Evolutionary conservation across 2,329 filamentous ascomycete species (phyloP).

Genomic region (Aspergillus sp.): DNA sequence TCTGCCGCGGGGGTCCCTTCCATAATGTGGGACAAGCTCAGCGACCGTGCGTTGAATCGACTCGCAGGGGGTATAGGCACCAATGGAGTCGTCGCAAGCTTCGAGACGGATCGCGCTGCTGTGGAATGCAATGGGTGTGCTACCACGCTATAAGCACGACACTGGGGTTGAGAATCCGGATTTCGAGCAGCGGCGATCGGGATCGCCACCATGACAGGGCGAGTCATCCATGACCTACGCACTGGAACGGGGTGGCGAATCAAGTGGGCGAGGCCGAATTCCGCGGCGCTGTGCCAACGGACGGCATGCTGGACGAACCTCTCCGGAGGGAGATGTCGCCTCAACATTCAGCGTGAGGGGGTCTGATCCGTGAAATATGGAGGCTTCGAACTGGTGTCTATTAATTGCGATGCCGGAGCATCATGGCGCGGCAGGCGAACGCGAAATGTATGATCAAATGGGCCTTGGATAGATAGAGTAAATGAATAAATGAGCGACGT

Average conservation of each 20-base stretch:
- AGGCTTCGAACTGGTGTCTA: not conserved
- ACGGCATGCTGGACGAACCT: conserved; percentile 30
- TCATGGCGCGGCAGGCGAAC: not conserved
- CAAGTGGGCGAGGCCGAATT: conserved; percentile 20
- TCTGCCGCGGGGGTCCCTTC: not conserved
- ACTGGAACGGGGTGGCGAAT: conserved; percentile 26
- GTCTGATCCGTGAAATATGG: conserved; percentile 2
- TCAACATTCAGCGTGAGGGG: conserved; percentile 32
- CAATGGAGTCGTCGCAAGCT: conserved; percentile 7
- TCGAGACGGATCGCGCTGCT: conserved; percentile 10
- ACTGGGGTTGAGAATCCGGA: not conserved
- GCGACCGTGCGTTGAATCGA: conserved; percentile 1
- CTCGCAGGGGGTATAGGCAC: conserved; percentile 1
- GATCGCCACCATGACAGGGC: conserved; percentile 29
- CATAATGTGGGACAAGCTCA: not conserved
- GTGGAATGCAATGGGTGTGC: conserved; percentile 15
- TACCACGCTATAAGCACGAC: not conserved
- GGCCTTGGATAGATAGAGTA: not conserved
- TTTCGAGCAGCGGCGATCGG: conserved; percentile 6
- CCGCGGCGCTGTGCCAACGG: conserved; percentile 24
- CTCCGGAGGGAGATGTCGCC: conserved; percentile 20
- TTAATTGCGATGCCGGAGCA: not conserved
- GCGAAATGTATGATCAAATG: no score
- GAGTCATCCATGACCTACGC: conserved; percentile 27
- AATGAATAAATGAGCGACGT: not conserved